Evolutionary conservation across 2,329 filamentous ascomycete genomes (phyloP).

Genomic region (Aspergillus latus): DNA sequence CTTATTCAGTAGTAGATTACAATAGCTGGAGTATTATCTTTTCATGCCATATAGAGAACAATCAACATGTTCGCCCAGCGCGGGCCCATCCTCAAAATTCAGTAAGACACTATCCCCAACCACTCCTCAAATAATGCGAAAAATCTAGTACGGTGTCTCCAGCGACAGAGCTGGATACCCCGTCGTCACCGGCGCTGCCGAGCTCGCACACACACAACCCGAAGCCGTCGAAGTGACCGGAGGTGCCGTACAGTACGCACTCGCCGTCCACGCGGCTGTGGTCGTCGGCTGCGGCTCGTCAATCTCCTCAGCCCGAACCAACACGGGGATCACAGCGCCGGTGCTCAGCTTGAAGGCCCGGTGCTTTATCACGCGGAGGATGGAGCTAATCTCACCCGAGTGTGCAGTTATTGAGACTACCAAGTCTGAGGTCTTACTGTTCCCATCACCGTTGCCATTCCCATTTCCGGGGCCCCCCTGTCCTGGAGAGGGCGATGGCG

Average conservation of each 20-base stretch:
- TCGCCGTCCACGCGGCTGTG: slow-evolving; percentile 29
- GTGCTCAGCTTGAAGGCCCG: slow-evolving; percentile 48
- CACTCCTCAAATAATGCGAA: background rate
- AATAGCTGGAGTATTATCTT: background rate
- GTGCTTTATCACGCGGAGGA: slow-evolving; percentile 49
- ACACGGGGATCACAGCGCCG: slow-evolving; percentile 52
- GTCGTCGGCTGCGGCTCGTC: slow-evolving; percentile 16
- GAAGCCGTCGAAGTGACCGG: slow-evolving; percentile 29
- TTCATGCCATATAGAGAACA: background rate
- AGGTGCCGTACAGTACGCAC: slow-evolving; percentile 35
- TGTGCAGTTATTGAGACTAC: slow-evolving; percentile 59
- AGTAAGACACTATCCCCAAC: background rate
- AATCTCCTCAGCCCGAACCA: slow-evolving; percentile 46
- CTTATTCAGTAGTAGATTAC: background rate
- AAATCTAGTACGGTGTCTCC: background rate
- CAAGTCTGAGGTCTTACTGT: slow-evolving; percentile 25
- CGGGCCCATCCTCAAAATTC: background rate
- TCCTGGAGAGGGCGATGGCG: background rate
- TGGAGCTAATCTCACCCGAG: slow-evolving; percentile 56
- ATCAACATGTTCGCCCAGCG: background rate
- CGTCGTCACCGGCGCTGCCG: slow-evolving; percentile 32
- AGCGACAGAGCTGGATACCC: slow-evolving; percentile 20
- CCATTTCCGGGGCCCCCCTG: background rate
- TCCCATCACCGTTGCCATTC: slow-evolving; percentile 27
- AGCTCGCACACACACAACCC: slow-evolving; percentile 32